Conservation (phyloP, 2,329 filamentous ascomycete species). For the Colletotrichum acutatum region DNA sequence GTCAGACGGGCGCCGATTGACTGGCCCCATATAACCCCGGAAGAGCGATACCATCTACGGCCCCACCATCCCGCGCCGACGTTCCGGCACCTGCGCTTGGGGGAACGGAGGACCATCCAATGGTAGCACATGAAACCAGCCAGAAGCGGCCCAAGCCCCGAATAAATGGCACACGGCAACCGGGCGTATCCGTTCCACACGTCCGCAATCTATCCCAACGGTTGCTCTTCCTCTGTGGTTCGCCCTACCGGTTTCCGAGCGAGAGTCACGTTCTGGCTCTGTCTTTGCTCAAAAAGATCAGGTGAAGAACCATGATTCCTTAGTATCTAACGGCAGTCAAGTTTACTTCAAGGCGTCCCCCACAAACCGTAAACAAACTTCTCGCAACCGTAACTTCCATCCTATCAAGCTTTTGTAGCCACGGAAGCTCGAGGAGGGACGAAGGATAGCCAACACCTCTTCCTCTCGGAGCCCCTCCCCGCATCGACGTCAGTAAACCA, state of each 20-base stretch:
- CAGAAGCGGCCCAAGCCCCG: background rate
- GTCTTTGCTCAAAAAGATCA: background rate
- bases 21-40: background rate
- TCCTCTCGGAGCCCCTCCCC: background rate
- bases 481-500: background rate
- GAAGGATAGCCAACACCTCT: background rate
- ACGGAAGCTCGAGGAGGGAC: background rate
- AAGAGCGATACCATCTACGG: background rate
- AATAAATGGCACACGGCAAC: background rate
- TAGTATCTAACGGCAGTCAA: background rate
- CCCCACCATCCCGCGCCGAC: background rate
- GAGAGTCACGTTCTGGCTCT: background rate
- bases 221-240: background rate
- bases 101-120: background rate
- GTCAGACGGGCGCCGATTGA: background rate
- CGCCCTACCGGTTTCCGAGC: background rate
- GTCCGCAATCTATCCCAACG: background rate
- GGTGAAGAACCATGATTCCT: background rate
- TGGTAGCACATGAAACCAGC: slow-evolving; percentile 12
- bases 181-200: background rate
- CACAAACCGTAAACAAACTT: background rate
- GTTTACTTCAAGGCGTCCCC: background rate
- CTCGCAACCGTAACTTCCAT: background rate
- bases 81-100: background rate
- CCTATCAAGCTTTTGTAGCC: background rate